Evolutionary conservation across 495 filamentous ascomycete species (phyloP), one percentile per base, ranked within the genome.

Genomic region (Tuber umbilicatum): DNA sequence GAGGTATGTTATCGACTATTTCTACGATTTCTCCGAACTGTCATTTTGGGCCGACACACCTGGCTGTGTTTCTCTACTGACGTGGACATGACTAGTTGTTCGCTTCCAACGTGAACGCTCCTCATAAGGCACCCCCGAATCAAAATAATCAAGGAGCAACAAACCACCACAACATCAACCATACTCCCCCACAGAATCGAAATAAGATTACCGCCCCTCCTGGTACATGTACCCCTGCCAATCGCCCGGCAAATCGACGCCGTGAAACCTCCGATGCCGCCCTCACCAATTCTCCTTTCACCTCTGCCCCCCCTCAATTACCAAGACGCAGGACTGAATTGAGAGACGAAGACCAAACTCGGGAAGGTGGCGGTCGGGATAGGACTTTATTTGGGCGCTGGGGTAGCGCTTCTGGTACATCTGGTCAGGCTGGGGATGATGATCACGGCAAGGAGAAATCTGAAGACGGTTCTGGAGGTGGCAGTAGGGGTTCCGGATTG

Each of bases 91-190:
- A 72, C 41, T 78, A 93, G 89, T 85, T 91, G 71, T 97, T 98
- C 84, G 84, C 90, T 42, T 87, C 87, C 64, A 94, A 94, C 69
- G 92, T 99, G 78, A 99, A 98, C 82, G 97, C 95, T 21, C 90
- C 93, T 37, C 85, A 97, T 67, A 98, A 97, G 84, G 91, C 92
- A 21, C 93, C 89, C 64, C 91, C 91, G 78, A 89, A 86, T 74
- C 83, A 86, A 69, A 89, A 87, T 76, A 94, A 97, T 80, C 93
- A 96, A 68, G 88, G 86, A 60, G 85, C 84, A 55, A 84, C 69
- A 37, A 74, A 74, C 19, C 77, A 79, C 21, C 77, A 79, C 23
- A 75, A 47, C 60, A 73, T 73, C 42, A 75, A 71, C n/a, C 75
- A 75, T 45, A 81, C 80, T 19, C 80, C 80, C 50, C 79, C 80